Conservation (phyloP, 73 alveolate species). For the Symbiodinium natans region DNA sequence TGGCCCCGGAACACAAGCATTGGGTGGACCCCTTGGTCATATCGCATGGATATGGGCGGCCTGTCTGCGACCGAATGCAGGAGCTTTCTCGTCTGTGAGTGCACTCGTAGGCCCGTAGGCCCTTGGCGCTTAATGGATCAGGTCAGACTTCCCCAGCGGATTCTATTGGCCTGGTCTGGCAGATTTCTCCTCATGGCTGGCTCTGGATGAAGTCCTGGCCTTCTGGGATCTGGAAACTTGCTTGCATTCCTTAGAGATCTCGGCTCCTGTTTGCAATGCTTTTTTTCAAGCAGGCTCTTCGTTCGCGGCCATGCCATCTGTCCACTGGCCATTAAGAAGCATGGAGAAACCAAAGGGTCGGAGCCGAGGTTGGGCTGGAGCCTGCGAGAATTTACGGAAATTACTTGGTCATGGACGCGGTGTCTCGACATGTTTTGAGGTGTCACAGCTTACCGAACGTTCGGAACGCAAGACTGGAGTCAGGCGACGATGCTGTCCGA, state of each 20-base stretch:
- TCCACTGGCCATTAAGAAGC: no score
- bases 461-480: no score
- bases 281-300: no score
- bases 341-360: no score
- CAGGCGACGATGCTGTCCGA: slow-evolving; percentile 74
- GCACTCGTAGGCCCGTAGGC: no score
- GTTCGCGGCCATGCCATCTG: no score
- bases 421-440: background rate
- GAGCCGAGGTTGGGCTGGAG: slow-evolving; percentile 65
- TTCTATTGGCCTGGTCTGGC: slow-evolving; percentile 90
- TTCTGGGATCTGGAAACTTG: slow-evolving; percentile 65
- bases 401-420: slow-evolving; percentile 82
- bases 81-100: no score
- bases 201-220: slow-evolving; percentile 86
- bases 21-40: slow-evolving; percentile 79
- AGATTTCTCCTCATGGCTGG: slow-evolving; percentile 46
- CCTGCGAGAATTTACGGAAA: slow-evolving; percentile 69
- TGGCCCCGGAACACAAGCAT: slow-evolving; percentile 20
- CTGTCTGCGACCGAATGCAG: no score
- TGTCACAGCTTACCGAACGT: no score
- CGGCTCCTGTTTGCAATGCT: background rate
- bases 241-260: background rate
- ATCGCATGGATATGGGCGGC: slow-evolving; percentile 79
- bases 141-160: slow-evolving; percentile 84
- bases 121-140: no score